Evolutionary conservation across 1,284 basidiomycete species (phyloP).

Genomic region (Mycosarcoma mackinlayi): DNA sequence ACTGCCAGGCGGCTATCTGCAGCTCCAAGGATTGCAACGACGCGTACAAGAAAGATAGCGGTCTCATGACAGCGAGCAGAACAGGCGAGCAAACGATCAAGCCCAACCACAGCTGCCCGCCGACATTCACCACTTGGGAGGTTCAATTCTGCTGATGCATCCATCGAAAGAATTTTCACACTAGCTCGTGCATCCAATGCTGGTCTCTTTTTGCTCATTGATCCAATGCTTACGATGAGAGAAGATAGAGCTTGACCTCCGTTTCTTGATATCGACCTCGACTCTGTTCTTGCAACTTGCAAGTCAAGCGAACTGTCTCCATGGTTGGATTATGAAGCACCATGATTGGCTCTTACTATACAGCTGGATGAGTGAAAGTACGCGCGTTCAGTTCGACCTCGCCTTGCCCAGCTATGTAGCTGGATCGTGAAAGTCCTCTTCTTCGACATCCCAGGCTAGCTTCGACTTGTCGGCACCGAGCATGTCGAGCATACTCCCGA

Average conservation of each 20-base stretch:
- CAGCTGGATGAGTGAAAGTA: too few relatives aligned
- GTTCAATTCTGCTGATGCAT: constrained; percentile 42
- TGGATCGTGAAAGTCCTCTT: constrained; percentile 37
- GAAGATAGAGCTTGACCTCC: neutral
- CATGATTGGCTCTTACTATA: too few relatives aligned
- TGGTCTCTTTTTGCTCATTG: neutral
- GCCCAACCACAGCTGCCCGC: constrained; percentile 50
- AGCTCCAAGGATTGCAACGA: constrained; percentile 26
- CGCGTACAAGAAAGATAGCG: constrained; percentile 34
- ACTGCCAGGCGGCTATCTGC: constrained; percentile 41
- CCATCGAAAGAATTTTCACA: neutral
- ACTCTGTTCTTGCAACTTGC: neutral
- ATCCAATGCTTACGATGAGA: too few relatives aligned
- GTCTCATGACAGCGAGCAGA: constrained; percentile 26
- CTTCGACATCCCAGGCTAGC: constrained; percentile 40
- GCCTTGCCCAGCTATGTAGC: neutral
- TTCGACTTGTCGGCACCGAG: constrained; percentile 46
- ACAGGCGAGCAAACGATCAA: constrained; percentile 19
- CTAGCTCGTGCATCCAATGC: too few relatives aligned
- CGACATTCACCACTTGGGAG: constrained; percentile 35
- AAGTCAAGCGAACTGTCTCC: too few relatives aligned
- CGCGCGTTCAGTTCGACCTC: neutral
- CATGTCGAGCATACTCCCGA: constrained; percentile 52
- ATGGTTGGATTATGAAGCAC: too few relatives aligned
- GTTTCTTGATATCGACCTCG: neutral